Evolutionary conservation across 2,329 filamentous ascomycete species (phyloP), one percentile per base, ranked within the genome.

Genomic region (Exophiala sp.): DNA sequence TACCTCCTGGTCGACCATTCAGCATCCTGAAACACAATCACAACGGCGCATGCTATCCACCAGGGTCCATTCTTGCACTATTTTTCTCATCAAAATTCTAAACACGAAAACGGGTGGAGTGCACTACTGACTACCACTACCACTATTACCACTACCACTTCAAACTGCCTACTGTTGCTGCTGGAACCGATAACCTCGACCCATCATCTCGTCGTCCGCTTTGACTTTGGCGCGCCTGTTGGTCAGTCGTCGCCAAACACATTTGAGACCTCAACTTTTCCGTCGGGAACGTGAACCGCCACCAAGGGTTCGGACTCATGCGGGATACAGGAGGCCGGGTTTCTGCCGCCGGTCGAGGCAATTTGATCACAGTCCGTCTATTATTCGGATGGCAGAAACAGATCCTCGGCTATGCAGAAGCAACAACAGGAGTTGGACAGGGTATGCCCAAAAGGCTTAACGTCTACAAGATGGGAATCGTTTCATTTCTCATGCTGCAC

Each of bases 21-120:
- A 22, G 4, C n/a, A n/a, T 41, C 19, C 38, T 41, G 40, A 43
- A 24, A 43, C 40, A 43, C 40, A 43, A 43, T 43, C 22, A 41
- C 23, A 19, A 19, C 38, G 24, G 14, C n/a, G 23, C 40, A 43
- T 43, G 24, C 24, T 9, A 9, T 43, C 22, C 13, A 19, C 40
- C 16, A 30, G 40, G 23, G 23, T 13, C 9, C n/a, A 9, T 13
- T 3, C n/a, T 32, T 3, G 9, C 11, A 32, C n/a, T 32, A 7
- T 32, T 32, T 7, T 9, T 32, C 29, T 6, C 24, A 27, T 27
- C 29, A 32, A 9, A 27, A 13, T 32, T n/a, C 7, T 29, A 8
- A 24, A 30, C 40, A 16, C 18, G 24, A 6, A 37, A 13, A 34
- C 3, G 13, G 40, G 40, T 43, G 40, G 40, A 43, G 40, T 16